Percentiles rank a stretch among this genome's conserved stretches.
phyloP scores from a whole-genome alignment of 371 early-diverging fungal genomes.

The Rhizomucor miehei region DNA sequence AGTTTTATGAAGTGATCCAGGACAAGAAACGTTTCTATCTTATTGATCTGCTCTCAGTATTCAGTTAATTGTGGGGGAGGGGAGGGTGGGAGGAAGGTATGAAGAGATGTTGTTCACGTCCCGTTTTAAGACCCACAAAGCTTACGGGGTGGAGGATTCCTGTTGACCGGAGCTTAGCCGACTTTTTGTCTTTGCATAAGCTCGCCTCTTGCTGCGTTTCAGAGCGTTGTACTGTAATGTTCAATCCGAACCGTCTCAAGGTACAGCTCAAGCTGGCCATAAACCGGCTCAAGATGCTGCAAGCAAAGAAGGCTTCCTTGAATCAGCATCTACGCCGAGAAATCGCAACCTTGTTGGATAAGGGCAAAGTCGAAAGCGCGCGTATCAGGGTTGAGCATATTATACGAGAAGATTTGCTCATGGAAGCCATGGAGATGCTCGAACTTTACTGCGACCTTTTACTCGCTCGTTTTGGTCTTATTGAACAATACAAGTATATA shows the following conservation, averaged over 20 bases:
- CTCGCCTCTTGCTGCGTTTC: no score
- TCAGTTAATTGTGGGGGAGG: no score
- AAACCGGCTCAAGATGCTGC: slow-evolving; percentile 83
- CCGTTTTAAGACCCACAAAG: no score
- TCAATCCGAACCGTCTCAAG: slow-evolving; percentile 68
- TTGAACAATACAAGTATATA: slow-evolving; percentile 79
- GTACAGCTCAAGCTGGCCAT: slow-evolving; percentile 85
- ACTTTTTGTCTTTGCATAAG: no score
- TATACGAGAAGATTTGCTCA: slow-evolving; percentile 87
- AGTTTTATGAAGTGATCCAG: no score
- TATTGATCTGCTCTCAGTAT: no score
- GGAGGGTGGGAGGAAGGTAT: no score
- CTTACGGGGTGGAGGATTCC: no score
- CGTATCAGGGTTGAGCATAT: slow-evolving; percentile 88
- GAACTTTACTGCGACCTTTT: slow-evolving; percentile 89
- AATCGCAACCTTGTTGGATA: slow-evolving; percentile 78
- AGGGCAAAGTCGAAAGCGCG: slow-evolving; percentile 85
- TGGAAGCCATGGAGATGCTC: slow-evolving; percentile 90
- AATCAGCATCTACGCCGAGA: slow-evolving; percentile 77
- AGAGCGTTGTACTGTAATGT: slow-evolving; percentile 26
- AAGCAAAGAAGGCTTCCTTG: slow-evolving; percentile 81
- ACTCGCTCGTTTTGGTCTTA: slow-evolving; percentile 81
- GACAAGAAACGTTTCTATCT: no score
- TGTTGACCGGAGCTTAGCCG: no score
- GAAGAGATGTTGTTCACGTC: no score